Evolutionary conservation across 2,329 filamentous ascomycete genomes (phyloP).

Genomic region (Monascus ruber): DNA sequence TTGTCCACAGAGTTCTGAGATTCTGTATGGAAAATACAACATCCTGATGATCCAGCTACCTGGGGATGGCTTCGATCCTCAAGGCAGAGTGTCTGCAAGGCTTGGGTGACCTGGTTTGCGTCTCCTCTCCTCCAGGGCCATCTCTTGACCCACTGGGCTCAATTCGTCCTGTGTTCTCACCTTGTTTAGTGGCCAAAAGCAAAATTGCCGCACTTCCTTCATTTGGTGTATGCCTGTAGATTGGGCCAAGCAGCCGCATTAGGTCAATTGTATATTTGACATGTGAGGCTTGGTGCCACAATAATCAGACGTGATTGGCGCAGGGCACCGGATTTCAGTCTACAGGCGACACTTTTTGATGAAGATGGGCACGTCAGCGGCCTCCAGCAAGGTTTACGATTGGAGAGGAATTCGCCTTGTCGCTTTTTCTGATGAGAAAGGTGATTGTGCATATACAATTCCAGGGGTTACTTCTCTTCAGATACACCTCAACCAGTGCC

Average conservation of each 20-base stretch:
- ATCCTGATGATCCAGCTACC: too few relatives aligned
- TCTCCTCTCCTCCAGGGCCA: constrained; percentile 1
- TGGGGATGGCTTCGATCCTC: background rate
- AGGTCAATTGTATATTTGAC: constrained; percentile 1
- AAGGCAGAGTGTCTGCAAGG: background rate
- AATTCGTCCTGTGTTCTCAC: constrained; percentile 1
- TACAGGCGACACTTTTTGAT: constrained; percentile 1
- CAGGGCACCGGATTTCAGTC: constrained; percentile 1
- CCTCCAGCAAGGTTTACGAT: background rate
- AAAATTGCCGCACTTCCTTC: constrained; percentile 1
- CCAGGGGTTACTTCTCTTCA: too few relatives aligned
- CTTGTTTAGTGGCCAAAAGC: constrained; percentile 2
- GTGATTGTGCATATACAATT: background rate
- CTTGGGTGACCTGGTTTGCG: background rate
- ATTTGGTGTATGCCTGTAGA: constrained; percentile 1
- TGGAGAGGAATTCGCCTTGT: constrained; percentile 1
- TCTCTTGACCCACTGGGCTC: constrained; percentile 1
- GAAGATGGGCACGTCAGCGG: constrained; percentile 2
- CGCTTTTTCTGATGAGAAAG: constrained; percentile 1
- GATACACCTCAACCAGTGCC: too few relatives aligned
- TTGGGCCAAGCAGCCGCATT: background rate
- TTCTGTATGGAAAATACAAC: too few relatives aligned
- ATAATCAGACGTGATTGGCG: constrained; percentile 1
- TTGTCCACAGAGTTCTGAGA: too few relatives aligned
- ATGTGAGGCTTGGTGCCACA: constrained; percentile 2